Percentiles rank a stretch among this genome's conserved stretches.
phyloP scores from a whole-genome alignment of 2,329 filamentous ascomycete species.

The Oidium heveae region DNA sequence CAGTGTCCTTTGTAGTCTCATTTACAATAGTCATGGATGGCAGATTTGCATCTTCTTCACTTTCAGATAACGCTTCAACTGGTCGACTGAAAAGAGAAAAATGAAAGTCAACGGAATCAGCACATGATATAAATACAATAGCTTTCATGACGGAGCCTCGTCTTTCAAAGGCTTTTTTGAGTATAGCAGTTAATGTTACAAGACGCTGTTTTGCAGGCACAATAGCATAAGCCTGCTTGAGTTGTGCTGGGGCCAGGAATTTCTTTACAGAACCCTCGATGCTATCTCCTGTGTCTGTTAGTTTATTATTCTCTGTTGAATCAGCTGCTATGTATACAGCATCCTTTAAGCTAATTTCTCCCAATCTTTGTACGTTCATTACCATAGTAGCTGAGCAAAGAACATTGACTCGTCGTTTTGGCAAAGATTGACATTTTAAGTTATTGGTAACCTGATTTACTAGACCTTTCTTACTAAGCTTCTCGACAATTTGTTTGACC shows the following conservation, averaged over 20 bases:
- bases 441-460: slow-evolving; percentile 33
- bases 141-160: slow-evolving; percentile 88
- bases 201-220: slow-evolving; percentile 75
- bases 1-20: slow-evolving; percentile 27
- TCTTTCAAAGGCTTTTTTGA: slow-evolving; percentile 70
- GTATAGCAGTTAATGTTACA: slow-evolving; percentile 59
- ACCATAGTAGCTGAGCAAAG: slow-evolving; percentile 96
- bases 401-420: slow-evolving; percentile 57
- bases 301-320: slow-evolving; percentile 22
- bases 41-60: slow-evolving; percentile 14
- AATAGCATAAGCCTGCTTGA: slow-evolving; percentile 78
- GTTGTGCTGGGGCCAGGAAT: slow-evolving; percentile 69
- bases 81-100: slow-evolving; percentile 46
- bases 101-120: slow-evolving; percentile 91
- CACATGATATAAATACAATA: slow-evolving; percentile 90
- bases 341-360: slow-evolving; percentile 85
- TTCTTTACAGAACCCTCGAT: slow-evolving; percentile 21
- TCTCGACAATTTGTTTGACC: slow-evolving; percentile 61
- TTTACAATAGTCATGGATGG: slow-evolving; percentile 11
- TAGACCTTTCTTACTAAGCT: slow-evolving; percentile 40
- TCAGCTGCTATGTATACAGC: slow-evolving; percentile 65
- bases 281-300: slow-evolving; percentile 22
- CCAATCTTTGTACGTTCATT: slow-evolving; percentile 81
- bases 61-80: slow-evolving; percentile 5
- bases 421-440: slow-evolving; percentile 32